Percentiles rank a stretch among this genome's conserved stretches.
Evolutionary conservation across 768 basidiomycete species (phyloP).

Genomic region (Mycena belliarum): DNA sequence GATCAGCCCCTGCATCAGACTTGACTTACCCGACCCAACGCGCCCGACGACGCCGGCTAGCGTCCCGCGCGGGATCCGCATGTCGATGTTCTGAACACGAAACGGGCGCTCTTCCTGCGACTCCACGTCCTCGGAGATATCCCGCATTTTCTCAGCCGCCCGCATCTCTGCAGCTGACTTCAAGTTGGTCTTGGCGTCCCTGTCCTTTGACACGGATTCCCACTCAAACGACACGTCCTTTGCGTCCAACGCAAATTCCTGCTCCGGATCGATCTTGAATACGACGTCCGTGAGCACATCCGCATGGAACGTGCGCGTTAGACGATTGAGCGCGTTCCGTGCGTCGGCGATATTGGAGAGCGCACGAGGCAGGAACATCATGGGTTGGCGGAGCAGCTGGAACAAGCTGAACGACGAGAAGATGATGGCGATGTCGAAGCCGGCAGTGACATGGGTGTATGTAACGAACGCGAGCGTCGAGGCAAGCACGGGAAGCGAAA

Average conservation of each 20-base stretch:
- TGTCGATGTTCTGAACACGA: constrained; percentile 47
- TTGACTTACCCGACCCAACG: constrained; percentile 71
- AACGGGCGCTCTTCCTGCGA: constrained; percentile 40
- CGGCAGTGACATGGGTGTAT: constrained; percentile 54
- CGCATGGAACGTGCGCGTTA: constrained; percentile 54
- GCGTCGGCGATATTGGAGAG: constrained; percentile 67
- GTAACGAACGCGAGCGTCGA: constrained; percentile 68
- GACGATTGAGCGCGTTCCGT: constrained; percentile 56
- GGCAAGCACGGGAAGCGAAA: constrained; percentile 62
- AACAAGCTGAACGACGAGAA: constrained; percentile 68
- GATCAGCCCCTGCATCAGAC: constrained; percentile 60
- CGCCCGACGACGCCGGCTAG: constrained; percentile 67
- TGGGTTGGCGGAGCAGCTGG: constrained; percentile 67
- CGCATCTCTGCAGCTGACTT: not conserved
- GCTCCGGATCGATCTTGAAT: constrained; percentile 44
- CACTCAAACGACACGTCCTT: constrained; percentile 64
- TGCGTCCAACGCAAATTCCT: constrained; percentile 51
- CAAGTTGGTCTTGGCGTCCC: not conserved
- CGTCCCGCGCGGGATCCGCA: constrained; percentile 57
- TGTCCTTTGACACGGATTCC: constrained; percentile 38
- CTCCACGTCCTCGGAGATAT: constrained; percentile 17
- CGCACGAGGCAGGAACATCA: constrained; percentile 65
- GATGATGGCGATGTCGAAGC: constrained; percentile 65
- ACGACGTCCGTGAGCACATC: constrained; percentile 46
- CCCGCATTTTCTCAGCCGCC: constrained; percentile 18